phyloP scores from a whole-genome alignment of 352 stramenopile species.

The Paralagenidium karlingii region DNA sequence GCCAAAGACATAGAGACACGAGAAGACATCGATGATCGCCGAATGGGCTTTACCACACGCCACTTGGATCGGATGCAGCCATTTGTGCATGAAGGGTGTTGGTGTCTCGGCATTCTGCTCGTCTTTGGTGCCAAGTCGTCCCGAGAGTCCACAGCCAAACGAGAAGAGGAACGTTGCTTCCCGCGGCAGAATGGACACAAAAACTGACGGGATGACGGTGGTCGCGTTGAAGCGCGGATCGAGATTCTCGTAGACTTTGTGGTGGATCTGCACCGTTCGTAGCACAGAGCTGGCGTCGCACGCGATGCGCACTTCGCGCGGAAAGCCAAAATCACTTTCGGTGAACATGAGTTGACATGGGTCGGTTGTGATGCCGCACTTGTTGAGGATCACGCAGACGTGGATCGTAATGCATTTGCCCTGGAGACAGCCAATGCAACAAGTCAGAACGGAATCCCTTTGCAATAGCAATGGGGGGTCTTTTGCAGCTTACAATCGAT shows the following conservation, averaged over 20 bases:
- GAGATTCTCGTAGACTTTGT: conserved; percentile 9
- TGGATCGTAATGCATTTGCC: conserved; percentile 46
- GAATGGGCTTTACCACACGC: conserved; percentile 52
- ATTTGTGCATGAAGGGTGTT: conserved; percentile 41
- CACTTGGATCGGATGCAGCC: conserved; percentile 57
- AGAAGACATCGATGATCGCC: conserved; percentile 59
- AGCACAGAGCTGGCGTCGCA: conserved; percentile 35
- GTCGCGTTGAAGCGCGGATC: too few relatives aligned
- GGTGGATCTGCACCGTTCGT: conserved; percentile 54
- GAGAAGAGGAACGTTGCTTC: conserved; percentile 61
- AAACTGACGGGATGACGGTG: conserved; percentile 39
- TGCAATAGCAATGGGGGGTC: background rate
- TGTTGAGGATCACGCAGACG: conserved; percentile 48
- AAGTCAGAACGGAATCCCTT: too few relatives aligned
- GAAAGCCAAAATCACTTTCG: conserved; percentile 30
- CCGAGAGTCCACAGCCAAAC: conserved; percentile 44
- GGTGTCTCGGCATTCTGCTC: conserved; percentile 30
- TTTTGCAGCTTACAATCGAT: conserved; percentile 16
- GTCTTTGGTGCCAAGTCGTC: conserved; percentile 30
- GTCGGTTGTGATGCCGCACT: conserved; percentile 32
- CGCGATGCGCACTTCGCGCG: conserved; percentile 25
- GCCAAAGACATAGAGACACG: conserved; percentile 65
- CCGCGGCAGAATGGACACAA: conserved; percentile 55
- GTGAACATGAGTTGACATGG: conserved; percentile 36
- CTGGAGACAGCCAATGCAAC: too few relatives aligned